Conservation (phyloP, 139 green algal genomes). For the Edaphochlamys debaryana region DNA sequence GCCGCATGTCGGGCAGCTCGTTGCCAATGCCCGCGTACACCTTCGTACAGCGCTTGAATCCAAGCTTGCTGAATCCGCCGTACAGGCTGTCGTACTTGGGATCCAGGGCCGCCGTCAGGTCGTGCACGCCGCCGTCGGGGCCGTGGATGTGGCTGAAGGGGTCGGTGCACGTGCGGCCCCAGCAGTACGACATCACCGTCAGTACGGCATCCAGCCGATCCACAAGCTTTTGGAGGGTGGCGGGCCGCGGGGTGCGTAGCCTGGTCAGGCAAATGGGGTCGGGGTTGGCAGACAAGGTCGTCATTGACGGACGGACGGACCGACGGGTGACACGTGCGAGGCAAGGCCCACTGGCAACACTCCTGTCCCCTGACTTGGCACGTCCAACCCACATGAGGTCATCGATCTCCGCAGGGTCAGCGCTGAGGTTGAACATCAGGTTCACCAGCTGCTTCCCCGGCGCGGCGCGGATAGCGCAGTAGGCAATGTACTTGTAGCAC, state of each 20-base stretch:
- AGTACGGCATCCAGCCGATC: slow-evolving; percentile 24
- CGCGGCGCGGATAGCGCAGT: not conserved
- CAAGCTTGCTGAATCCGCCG: not conserved
- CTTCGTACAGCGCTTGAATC: too few relatives aligned
- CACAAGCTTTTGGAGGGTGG: not conserved
- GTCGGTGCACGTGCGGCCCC: not conserved
- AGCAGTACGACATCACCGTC: slow-evolving; percentile 24
- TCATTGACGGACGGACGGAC: too few relatives aligned
- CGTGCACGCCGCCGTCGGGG: slow-evolving; percentile 6
- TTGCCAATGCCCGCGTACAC: too few relatives aligned
- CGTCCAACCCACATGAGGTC: not conserved
- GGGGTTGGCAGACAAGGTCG: too few relatives aligned
- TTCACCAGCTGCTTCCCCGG: not conserved
- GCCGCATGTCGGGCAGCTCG: too few relatives aligned
- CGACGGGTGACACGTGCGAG: too few relatives aligned
- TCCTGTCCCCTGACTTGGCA: too few relatives aligned
- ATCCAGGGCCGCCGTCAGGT: slow-evolving; percentile 10
- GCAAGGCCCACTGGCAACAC: too few relatives aligned
- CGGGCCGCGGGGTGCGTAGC: not conserved
- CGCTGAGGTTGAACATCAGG: slow-evolving; percentile 19
- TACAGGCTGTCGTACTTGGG: slow-evolving; percentile 4
- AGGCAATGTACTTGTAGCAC: slow-evolving; percentile 20
- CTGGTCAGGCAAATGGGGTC: not conserved
- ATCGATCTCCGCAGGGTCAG: slow-evolving; percentile 11
- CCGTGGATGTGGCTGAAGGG: slow-evolving; percentile 23